Base-by-base conservation (phyloP, 257 asterid genomes). In the Cynanchum wilfordii region DNA sequence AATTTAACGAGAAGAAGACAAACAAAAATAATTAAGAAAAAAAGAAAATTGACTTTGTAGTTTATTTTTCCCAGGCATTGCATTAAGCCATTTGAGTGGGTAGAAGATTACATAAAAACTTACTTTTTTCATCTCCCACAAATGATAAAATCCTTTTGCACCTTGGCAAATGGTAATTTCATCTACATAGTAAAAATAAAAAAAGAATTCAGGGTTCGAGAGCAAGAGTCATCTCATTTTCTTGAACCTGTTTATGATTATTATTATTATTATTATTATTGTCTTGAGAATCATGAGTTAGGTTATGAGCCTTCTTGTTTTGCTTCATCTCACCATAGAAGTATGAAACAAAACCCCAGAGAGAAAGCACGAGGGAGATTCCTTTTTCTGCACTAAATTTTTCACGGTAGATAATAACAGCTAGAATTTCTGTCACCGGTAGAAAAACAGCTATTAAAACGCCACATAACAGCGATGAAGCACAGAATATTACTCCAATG, bases 281-380 rank as follows among this genome's bases (percentile, higher is more conserved):
- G 16, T 55, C 59, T 16, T 60, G 47, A 27, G 66, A 59, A 20
- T 33, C 38, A 3, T 30, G 38, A 16, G 7, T 22, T 44, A 59
- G 38, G 0, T 9, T 67, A 11, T 60, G 24, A 3, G 17, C 10
- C 49, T 68, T 45, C 29, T 69, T 70, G 49, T 12, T 65, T 11
- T 62, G 70, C 44, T 78, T 82, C 0, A 75, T 52, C 69, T 78
- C 83, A 17, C 85, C 85, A 24, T 82, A 80, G 40, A 82, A 76
- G 29, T 82, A 73, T 0, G 85, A 82, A 56, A 76, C 77, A 22
- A 82, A 78, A 30, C 85, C 85, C 83, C 85, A 82, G 10, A 82
- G 69, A 10, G 85, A 78, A 6, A 82, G 79, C 5, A 69, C 65
- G 7, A 82, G 76, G 1, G 85, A 58, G 8, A 80, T 70, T 0